A percentile compares a stretch with the other conserved stretches of the same genome.
These are phyloP conservation scores for Oidiodendron maius DNA, from an alignment of 495 filamentous ascomycete genomes.

Conservation along the genomic window DNA sequence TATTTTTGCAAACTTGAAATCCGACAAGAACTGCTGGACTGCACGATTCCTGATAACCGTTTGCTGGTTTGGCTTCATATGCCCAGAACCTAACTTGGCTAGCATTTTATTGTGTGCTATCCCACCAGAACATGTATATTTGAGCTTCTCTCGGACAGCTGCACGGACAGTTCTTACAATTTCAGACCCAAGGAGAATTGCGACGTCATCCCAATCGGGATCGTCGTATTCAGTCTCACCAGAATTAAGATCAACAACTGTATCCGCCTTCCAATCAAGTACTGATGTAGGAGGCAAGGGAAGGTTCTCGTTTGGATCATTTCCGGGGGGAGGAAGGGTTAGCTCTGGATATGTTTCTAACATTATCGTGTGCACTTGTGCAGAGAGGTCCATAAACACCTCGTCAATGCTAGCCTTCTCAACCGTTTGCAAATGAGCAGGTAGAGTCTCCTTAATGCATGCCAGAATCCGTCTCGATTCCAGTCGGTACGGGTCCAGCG, in stretches of 20 bases:
- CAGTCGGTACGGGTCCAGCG: slow-evolving; percentile 83
- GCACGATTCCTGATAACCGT: slow-evolving; percentile 85
- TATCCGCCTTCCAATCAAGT: slow-evolving; percentile 77
- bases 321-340: slow-evolving; percentile 51
- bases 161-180: slow-evolving; percentile 73
- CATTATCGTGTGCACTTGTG: slow-evolving; percentile 69
- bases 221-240: slow-evolving; percentile 70
- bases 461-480: slow-evolving; percentile 79
- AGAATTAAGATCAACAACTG: slow-evolving; percentile 67
- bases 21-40: slow-evolving; percentile 68
- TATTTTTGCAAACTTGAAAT: slow-evolving; percentile 94
- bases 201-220: slow-evolving; percentile 95
- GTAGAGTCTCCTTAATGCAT: slow-evolving; percentile 70
- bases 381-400: slow-evolving; percentile 86
- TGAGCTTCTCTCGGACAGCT: slow-evolving; percentile 58
- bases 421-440: slow-evolving; percentile 56
- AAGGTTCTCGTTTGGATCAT: slow-evolving; percentile 64
- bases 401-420: slow-evolving; percentile 92
- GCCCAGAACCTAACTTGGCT: slow-evolving; percentile 82
- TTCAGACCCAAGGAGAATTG: slow-evolving; percentile 77
- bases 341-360: slow-evolving; percentile 77
- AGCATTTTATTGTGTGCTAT: slow-evolving; percentile 91
- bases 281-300: slow-evolving; percentile 70
- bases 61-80: slow-evolving; percentile 91
- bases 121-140: slow-evolving; percentile 88